A percentile compares a stretch with the other conserved stretches of the same genome.
Evolutionary conservation across 2,329 filamentous ascomycete species (phyloP).

Genomic region (Aspergillus sp.): DNA sequence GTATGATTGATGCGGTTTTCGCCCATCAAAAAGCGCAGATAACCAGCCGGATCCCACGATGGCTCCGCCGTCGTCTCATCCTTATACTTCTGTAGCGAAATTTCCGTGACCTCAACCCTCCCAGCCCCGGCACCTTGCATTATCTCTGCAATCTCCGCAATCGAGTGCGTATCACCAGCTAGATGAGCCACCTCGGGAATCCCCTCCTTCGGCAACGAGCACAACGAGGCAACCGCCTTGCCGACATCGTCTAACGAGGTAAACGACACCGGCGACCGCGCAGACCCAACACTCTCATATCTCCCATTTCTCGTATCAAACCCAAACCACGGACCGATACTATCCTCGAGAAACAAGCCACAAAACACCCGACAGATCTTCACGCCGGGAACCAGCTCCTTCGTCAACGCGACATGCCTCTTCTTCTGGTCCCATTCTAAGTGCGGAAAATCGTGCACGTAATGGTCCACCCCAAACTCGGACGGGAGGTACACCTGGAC

Average conservation of each 20-base stretch:
- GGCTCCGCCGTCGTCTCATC: constrained; percentile 16
- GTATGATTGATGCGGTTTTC: constrained; percentile 21
- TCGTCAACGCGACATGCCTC: constrained; percentile 23
- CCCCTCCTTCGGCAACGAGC: constrained; percentile 13
- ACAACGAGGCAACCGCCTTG: constrained; percentile 27
- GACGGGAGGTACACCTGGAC: constrained; percentile 37
- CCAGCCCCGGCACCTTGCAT: constrained; percentile 28
- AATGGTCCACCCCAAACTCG: constrained; percentile 41
- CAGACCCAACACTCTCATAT: constrained; percentile 31
- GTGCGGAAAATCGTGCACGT: constrained; percentile 36
- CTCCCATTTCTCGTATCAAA: constrained; percentile 26
- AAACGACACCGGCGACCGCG: constrained; percentile 27
- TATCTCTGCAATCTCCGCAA: constrained; percentile 23
- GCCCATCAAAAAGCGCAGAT: constrained; percentile 36
- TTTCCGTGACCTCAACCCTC: constrained; percentile 21
- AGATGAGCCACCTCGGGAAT: constrained; percentile 29
- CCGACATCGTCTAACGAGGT: constrained; percentile 34
- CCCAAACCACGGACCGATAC: constrained; percentile 36
- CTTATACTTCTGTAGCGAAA: constrained; percentile 27
- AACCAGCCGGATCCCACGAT: constrained; percentile 26
- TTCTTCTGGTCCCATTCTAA: constrained; percentile 37
- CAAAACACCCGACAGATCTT: constrained; percentile 32
- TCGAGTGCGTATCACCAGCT: constrained; percentile 25
- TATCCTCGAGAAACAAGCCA: constrained; percentile 35
- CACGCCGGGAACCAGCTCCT: constrained; percentile 14